Conservation (phyloP, 495 filamentous ascomycete species). For the Daldinia concentrica region DNA sequence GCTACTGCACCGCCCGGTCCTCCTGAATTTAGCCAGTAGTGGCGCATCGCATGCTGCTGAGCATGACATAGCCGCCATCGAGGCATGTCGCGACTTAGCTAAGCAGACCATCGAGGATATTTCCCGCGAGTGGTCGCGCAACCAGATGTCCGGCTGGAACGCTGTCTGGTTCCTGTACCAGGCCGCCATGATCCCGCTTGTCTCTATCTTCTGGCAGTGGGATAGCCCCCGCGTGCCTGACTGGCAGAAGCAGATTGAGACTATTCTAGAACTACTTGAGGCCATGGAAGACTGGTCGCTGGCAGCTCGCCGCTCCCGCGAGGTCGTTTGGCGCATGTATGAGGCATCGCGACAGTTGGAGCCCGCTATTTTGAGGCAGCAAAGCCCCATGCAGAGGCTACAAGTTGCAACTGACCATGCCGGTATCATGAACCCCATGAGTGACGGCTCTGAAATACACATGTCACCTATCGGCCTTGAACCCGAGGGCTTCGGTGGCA, state of each 20-base stretch:
- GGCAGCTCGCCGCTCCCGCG: slow-evolving; percentile 72
- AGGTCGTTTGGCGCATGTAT: slow-evolving; percentile 75
- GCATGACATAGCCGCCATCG: slow-evolving; percentile 72
- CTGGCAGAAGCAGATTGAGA: slow-evolving; percentile 73
- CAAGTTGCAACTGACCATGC: slow-evolving; percentile 51
- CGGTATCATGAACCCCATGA: slow-evolving; percentile 47
- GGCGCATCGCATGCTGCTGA: slow-evolving; percentile 70
- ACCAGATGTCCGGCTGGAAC: slow-evolving; percentile 83
- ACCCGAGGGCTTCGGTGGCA: slow-evolving; percentile 60
- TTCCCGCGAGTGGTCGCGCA: slow-evolving; percentile 69
- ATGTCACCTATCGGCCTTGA: slow-evolving; percentile 62
- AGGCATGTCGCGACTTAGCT: slow-evolving; percentile 73
- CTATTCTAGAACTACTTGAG: slow-evolving; percentile 71
- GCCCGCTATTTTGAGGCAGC: slow-evolving; percentile 46
- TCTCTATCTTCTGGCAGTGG: slow-evolving; percentile 74
- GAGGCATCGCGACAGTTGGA: slow-evolving; percentile 63
- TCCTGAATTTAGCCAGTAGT: slow-evolving; percentile 75
- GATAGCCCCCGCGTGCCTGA: slow-evolving; percentile 62
- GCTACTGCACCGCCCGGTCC: slow-evolving; percentile 77
- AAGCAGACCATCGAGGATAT: slow-evolving; percentile 77
- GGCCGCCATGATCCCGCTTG: slow-evolving; percentile 78
- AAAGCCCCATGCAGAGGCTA: slow-evolving; percentile 36
- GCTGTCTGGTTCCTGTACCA: slow-evolving; percentile 87
- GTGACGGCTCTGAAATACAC: slow-evolving; percentile 50
- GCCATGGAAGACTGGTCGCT: slow-evolving; percentile 76